Conservation (phyloP, 1,284 basidiomycete species). For the Mycena citricolor region DNA sequence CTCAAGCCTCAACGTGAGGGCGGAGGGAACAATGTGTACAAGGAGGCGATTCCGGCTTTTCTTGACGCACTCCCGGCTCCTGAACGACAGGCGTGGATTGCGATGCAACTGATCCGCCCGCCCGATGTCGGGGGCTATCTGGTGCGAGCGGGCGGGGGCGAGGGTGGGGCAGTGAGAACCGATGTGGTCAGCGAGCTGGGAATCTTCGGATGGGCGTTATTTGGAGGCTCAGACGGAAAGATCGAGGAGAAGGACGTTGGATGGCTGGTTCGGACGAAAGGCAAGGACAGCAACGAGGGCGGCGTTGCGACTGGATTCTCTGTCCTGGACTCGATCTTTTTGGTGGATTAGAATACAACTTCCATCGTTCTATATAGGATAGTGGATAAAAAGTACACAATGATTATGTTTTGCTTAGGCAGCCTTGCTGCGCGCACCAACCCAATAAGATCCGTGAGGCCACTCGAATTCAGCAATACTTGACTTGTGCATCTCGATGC, state of each 20-base stretch:
- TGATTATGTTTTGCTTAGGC: too few relatives aligned
- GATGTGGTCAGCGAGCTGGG: slow-evolving; percentile 92
- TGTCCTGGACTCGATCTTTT: slow-evolving; percentile 79
- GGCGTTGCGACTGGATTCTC: slow-evolving; percentile 92
- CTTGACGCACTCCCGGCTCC: slow-evolving; percentile 57
- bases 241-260: slow-evolving; percentile 67
- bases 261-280: slow-evolving; percentile 91
- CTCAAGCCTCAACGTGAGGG: slow-evolving; percentile 97
- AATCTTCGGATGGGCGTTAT: slow-evolving; percentile 88
- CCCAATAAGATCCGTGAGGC: slow-evolving; percentile 77
- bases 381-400: too few relatives aligned
- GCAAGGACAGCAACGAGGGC: slow-evolving; percentile 90
- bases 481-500: slow-evolving; percentile 74
- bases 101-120: slow-evolving; percentile 88
- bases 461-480: slow-evolving; percentile 77
- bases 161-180: slow-evolving; percentile 41
- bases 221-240: slow-evolving; percentile 42
- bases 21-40: slow-evolving; percentile 96
- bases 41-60: slow-evolving; percentile 77
- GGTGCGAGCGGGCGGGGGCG: slow-evolving; percentile 56
- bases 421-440: slow-evolving; percentile 27
- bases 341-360: slow-evolving; percentile 62
- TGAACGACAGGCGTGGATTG: slow-evolving; percentile 83
- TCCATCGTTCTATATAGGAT: too few relatives aligned
- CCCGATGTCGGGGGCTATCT: slow-evolving; percentile 74